Evolutionary conservation across 176 grass and related monocot species (phyloP), one percentile per base, ranked within the genome.

Genomic region (Zea luxurians): DNA sequence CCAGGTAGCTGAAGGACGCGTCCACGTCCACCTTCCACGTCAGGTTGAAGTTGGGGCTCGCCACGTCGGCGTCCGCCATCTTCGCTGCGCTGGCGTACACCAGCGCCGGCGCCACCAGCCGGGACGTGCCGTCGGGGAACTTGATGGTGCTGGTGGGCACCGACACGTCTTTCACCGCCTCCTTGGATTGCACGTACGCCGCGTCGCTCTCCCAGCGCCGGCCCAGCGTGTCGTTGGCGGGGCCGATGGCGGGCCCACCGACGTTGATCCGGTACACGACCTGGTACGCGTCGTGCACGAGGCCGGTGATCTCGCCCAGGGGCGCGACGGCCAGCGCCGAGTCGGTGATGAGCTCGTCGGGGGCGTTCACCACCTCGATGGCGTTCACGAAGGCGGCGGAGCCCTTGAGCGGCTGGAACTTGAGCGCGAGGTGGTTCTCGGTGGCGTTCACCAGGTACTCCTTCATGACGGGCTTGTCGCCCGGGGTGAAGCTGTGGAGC

Each of bases 321-420:
- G 94, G 95, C 2, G 54, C 40, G 4, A 97, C 41, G 34, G 80
- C 44, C 2, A 93, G 38, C 21, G 91, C 95, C 15, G 70, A 34
- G 83, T 94, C 74, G 12, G 83, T 79, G 74, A 97, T 35, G 73
- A 97, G 77, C 55, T 80, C 61, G 74, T 90, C 87, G 41, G 91
- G 95, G 4, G 91, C 91, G 73, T 90, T 90, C 42, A 97, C 91
- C 35, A 97, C 89, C 85, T 97, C 95, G 64, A 97, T 90, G 70
- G 72, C 95, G 72, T 97, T 97, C 18, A 97, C 80, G 85, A 97
- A 97, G 36, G 95, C 95, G 3, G 73, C 91, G 13, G 89, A 88
- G 66, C 87, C 53, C 42, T 41, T 46, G 47, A 90, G 70, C 47
- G 95, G 95, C 59, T 36, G 35, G 82, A 97, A 94, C 77, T 75